These are phyloP conservation scores for Barnettozyma botsteinii DNA, from an alignment of 805 yeast genomes.

Conservation along the genomic window DNA sequence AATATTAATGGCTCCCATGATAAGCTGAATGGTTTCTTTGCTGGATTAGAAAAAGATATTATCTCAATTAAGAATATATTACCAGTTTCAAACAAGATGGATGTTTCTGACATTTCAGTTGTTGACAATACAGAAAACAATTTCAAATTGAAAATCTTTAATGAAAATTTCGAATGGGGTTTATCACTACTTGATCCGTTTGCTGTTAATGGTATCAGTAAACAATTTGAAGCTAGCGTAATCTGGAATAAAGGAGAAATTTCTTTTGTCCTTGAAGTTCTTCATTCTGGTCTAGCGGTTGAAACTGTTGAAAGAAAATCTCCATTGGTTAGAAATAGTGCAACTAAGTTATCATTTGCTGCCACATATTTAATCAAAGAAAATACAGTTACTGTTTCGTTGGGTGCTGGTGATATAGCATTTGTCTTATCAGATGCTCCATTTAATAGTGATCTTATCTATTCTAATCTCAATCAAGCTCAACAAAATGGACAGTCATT, in stretches of 20 bases:
- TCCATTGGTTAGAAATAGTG: neutral
- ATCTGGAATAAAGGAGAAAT: neutral
- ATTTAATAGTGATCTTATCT: neutral
- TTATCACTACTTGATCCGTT: neutral
- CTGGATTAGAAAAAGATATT: constrained; percentile 1
- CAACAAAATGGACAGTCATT: neutral
- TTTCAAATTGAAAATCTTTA: neutral
- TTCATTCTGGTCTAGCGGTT: neutral
- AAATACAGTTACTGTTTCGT: neutral
- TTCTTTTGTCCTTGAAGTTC: neutral
- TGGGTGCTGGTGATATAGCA: neutral
- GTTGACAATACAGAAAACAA: too few species aligned
- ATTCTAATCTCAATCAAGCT: neutral
- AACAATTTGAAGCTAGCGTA: neutral
- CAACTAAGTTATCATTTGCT: constrained; percentile 1
- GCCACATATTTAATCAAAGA: neutral
- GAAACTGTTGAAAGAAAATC: neutral
- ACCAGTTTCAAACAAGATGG: neutral
- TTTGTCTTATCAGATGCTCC: neutral
- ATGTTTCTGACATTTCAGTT: too few species aligned
- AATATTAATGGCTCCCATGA: neutral
- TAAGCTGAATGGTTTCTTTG: neutral
- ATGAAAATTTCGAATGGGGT: constrained; percentile 1
- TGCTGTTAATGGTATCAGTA: constrained; percentile 1
- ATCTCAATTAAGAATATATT: neutral